Percentiles rank a stretch among this genome's conserved stretches.
Evolutionary conservation across 2,329 filamentous ascomycete species (phyloP).

Genomic region (Chrysoporthe puriensis): DNA sequence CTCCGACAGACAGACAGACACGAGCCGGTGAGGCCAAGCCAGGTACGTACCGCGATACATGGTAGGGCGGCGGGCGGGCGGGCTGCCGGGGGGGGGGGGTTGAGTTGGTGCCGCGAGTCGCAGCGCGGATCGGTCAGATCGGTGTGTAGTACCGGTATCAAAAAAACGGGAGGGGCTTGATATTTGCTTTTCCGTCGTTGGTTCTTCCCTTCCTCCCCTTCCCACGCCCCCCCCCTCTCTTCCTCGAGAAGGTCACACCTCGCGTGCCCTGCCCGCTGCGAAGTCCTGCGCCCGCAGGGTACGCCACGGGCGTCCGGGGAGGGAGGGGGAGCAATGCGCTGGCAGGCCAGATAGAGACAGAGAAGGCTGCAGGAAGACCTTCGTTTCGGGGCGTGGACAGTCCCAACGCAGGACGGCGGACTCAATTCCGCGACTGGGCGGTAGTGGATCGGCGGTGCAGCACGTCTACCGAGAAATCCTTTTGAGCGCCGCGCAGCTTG

Average conservation of each 20-base stretch:
- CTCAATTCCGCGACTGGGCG: not conserved
- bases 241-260: not conserved
- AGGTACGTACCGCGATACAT: not conserved
- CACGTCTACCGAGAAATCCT: not conserved
- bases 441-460: too few species aligned
- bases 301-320: slow-evolving; percentile 6
- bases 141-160: not conserved
- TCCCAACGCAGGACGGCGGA: not conserved
- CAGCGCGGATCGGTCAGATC: not conserved
- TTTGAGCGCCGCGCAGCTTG: too few species aligned
- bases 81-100: too few species aligned
- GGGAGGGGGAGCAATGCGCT: not conserved
- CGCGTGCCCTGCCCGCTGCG: slow-evolving; percentile 6
- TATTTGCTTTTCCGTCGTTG: slow-evolving; percentile 1
- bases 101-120: too few species aligned
- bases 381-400: too few species aligned
- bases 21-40: not conserved
- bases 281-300: slow-evolving; percentile 13
- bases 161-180: slow-evolving; percentile 10
- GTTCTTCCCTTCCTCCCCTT: not conserved
- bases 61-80: too few species aligned
- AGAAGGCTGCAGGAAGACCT: too few species aligned
- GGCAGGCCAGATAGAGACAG: not conserved
- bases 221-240: too few species aligned
- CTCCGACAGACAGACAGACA: too few species aligned